Conservation (phyloP, 2,329 filamentous ascomycete genomes). For the Venturia effusa region DNA sequence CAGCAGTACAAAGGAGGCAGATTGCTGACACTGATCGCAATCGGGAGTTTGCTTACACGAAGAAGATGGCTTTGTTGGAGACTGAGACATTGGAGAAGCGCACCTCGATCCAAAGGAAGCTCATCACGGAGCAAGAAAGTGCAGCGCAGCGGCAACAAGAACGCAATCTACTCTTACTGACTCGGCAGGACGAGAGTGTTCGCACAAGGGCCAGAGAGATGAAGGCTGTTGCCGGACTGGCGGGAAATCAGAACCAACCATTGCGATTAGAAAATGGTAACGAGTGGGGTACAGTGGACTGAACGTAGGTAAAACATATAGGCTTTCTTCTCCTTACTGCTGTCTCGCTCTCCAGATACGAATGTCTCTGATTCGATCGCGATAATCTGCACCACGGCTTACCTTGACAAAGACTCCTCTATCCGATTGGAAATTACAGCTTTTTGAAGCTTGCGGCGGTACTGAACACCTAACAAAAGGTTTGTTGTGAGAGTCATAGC, state of each 20-base stretch:
- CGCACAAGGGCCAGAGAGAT: conserved; percentile 4
- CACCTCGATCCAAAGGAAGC: background rate
- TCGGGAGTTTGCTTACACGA: background rate
- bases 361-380: background rate
- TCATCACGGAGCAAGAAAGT: conserved; percentile 3
- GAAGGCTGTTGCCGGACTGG: conserved; percentile 4
- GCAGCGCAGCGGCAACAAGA: background rate
- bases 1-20: conserved; percentile 3
- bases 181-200: conserved; percentile 8
- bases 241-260: background rate
- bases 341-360: background rate
- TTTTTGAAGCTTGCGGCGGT: background rate
- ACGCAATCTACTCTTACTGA: background rate
- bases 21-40: conserved; percentile 6
- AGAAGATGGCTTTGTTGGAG: conserved; percentile 6
- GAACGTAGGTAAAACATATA: background rate
- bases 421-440: background rate
- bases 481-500: background rate
- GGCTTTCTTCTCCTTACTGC: background rate
- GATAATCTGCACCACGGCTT: background rate
- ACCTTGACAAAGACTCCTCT: background rate
- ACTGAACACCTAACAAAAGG: background rate
- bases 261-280: conserved; percentile 3
- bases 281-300: conserved; percentile 9
- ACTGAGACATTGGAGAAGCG: conserved; percentile 2